Evolutionary conservation across 2,329 filamentous ascomycete species (phyloP), one percentile per base, ranked within the genome.

Genomic region (Rhinocladiella similis): DNA sequence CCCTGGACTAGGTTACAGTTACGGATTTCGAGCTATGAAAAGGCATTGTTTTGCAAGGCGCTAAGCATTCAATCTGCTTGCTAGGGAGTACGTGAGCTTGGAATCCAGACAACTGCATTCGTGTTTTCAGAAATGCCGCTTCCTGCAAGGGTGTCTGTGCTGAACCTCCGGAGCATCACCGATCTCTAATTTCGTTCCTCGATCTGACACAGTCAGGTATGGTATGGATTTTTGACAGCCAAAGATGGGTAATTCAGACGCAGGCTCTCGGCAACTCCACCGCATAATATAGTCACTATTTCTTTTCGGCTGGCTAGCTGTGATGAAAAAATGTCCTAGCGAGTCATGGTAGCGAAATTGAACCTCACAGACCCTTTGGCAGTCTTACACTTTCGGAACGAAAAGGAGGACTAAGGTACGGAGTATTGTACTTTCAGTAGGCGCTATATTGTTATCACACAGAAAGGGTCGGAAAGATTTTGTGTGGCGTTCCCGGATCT

Each of bases 401-500:
- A 18, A 41, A 41, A 41, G 18, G 10, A 46, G 43, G 7, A 27
- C 25, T 27, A 3, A 16, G 39, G 39, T n/a, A n/a, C n/a, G n/a
- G n/a, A n/a, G 25, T 33, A 33, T 12, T 12, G 6, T 25, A 22
- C 29, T 9, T n/a, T n/a, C n/a, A 35, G 29, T 14, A 35, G 7
- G 29, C 29, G 29, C 29, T n/a, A n/a, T n/a, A n/a, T n/a, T n/a
- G 29, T 14, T 7, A 35, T 25, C 48, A 22, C 16, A 33, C 22
- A 10, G 20, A 36, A 25, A 22, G 19, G 42, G 48, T 33, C 46
- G 46, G 27, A 29, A 18, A 16, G 12, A 41, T 16, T 19, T 16
- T 16, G 25, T 43, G 42, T 48, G 48, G 49, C 54, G n/a, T 47
- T 36, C 45, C 55, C 39, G 27, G 55, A 57, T 57, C 55, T 53